Evolutionary conservation across 306 rosid genomes (phyloP).

Genomic region (Astragalus membranaceus): DNA sequence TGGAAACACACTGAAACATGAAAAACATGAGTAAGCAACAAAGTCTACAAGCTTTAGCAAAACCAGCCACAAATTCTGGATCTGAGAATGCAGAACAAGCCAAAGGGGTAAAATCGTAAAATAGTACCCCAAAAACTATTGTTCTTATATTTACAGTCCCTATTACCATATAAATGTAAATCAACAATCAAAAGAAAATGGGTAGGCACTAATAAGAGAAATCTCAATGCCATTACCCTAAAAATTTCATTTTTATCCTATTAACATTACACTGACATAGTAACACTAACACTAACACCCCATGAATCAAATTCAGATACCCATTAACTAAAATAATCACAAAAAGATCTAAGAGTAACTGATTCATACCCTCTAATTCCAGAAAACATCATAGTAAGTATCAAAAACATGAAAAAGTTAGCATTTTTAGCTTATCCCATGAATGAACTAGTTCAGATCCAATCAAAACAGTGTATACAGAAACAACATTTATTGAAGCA

Average conservation of each 20-base stretch:
- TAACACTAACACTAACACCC: too few species aligned
- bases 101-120: neutral
- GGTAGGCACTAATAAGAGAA: neutral
- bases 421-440: conserved; percentile 5
- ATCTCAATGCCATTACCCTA: neutral
- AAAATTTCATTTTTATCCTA: neutral
- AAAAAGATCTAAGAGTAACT: conserved; percentile 7
- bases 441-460: conserved; percentile 41
- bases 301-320: too few species aligned
- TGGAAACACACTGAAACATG: neutral
- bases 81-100: conserved; percentile 18
- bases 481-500: neutral
- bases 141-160: neutral
- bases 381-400: neutral
- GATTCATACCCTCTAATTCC: too few species aligned
- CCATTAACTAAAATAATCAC: neutral
- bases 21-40: neutral
- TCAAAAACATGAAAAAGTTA: neutral
- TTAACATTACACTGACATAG: too few species aligned
- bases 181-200: neutral
- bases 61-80: conserved; percentile 15
- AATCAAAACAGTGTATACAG: neutral
- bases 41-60: neutral
- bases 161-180: neutral
- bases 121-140: neutral